These are phyloP conservation scores for Eimeria maxima DNA, from an alignment of 169 alveolate species.

Conservation along the genomic window DNA sequence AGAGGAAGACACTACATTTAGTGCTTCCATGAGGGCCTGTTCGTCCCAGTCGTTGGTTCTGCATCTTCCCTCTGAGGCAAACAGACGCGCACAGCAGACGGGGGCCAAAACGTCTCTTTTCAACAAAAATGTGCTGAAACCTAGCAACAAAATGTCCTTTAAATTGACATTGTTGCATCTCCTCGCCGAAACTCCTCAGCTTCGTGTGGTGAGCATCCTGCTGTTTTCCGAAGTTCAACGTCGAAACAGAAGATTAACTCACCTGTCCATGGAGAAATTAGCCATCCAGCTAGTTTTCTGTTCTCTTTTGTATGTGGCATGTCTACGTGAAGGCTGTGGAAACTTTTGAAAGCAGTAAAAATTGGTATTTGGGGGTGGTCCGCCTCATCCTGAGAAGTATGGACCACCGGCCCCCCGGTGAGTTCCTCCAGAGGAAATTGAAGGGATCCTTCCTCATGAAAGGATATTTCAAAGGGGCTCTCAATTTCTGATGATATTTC, in stretches of 20 bases:
- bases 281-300: constrained; percentile 14
- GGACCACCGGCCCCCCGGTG: constrained; percentile 12
- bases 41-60: neutral
- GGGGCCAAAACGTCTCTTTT: neutral
- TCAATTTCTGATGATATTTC: neutral
- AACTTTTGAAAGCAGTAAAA: neutral
- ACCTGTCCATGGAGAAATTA: constrained; percentile 25
- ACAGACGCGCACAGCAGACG: neutral
- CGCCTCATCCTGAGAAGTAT: neutral
- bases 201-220: no score
- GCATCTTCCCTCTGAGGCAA: constrained; percentile 36
- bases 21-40: neutral
- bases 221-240: no score
- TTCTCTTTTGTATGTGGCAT: neutral
- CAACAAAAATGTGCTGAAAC: neutral
- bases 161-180: no score
- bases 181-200: no score
- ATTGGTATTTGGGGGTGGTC: neutral
- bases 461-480: neutral
- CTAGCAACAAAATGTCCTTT: no score
- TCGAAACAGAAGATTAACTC: neutral
- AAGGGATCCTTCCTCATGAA: neutral
- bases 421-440: neutral
- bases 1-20: neutral
- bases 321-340: neutral